phyloP scores from a whole-genome alignment of 345 rosid genomes.

The Populus simonii region DNA sequence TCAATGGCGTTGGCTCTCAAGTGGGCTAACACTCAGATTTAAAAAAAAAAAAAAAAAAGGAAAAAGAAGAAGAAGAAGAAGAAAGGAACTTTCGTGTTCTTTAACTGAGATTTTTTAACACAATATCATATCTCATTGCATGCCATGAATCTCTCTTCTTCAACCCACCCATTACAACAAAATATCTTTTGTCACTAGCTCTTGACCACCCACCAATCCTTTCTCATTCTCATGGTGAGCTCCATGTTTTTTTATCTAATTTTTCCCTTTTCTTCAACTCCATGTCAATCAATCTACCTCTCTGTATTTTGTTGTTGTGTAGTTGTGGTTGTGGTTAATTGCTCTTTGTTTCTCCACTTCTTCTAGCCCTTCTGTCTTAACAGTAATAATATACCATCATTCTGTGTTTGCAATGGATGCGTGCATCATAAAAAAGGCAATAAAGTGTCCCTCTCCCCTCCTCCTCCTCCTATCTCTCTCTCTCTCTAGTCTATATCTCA shows the following conservation, averaged over 20 bases:
- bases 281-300: constrained; percentile 11
- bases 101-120: constrained; percentile 7
- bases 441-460: constrained; percentile 24
- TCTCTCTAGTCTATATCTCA: constrained; percentile 15
- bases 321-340: background rate
- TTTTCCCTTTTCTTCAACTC: constrained; percentile 10
- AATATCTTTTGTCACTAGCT: background rate
- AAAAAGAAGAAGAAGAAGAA: background rate
- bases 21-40: constrained; percentile 17
- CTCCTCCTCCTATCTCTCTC: constrained; percentile 9
- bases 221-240: constrained; percentile 22
- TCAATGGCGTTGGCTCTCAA: background rate
- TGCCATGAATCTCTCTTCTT: constrained; percentile 28
- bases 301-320: background rate
- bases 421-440: constrained; percentile 54
- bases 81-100: constrained; percentile 7
- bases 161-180: constrained; percentile 28
- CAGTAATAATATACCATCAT: constrained; percentile 27
- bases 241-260: constrained; percentile 13
- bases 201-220: background rate
- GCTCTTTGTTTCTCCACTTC: background rate
- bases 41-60: background rate
- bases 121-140: constrained; percentile 19
- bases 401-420: constrained; percentile 48
- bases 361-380: constrained; percentile 20